A percentile compares a stretch with the other conserved stretches of the same genome.
Evolutionary conservation across 176 grass and related monocot genomes (phyloP).

Genomic region (Pontederia crassipes): DNA sequence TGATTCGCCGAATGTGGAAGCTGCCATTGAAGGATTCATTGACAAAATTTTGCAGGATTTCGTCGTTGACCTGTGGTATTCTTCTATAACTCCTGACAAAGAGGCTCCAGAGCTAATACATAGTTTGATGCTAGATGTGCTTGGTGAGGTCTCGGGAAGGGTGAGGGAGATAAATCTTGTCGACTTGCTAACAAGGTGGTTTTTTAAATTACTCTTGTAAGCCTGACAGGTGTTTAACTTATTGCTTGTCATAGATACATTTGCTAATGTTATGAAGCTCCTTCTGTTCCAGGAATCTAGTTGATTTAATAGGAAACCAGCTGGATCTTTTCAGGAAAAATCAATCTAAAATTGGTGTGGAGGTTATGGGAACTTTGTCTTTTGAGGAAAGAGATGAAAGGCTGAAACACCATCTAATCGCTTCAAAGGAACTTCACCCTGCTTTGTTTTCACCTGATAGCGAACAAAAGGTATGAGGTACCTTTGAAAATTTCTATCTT

Average conservation of each 20-base stretch:
- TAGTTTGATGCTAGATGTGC: conserved; percentile 63
- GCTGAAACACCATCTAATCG: conserved; percentile 73
- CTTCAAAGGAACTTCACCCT: conserved; percentile 86
- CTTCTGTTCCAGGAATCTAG: conserved; percentile 51
- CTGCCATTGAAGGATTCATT: conserved; percentile 75
- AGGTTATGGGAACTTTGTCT: conserved; percentile 82
- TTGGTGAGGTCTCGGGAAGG: conserved; percentile 78
- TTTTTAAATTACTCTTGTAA: conserved; percentile 6
- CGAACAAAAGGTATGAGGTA: conserved; percentile 64
- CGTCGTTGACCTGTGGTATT: conserved; percentile 83
- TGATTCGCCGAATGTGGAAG: conserved; percentile 63
- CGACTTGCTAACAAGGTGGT: conserved; percentile 82
- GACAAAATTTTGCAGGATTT: conserved; percentile 86
- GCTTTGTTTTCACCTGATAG: conserved; percentile 84
- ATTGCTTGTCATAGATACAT: not conserved
- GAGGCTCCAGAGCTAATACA: conserved; percentile 88
- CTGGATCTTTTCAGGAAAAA: conserved; percentile 85
- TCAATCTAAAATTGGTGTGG: conserved; percentile 63
- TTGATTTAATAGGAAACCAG: conserved; percentile 76
- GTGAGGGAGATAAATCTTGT: conserved; percentile 86
- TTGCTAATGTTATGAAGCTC: conserved; percentile 1
- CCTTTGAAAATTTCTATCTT: conserved; percentile 2
- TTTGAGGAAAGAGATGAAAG: conserved; percentile 95
- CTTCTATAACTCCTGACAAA: conserved; percentile 71
- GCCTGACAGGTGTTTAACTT: not conserved